These are phyloP conservation scores for Trypanosoma rangeli DNA, from an alignment of 208 protist genomes.

Conservation along the genomic window DNA sequence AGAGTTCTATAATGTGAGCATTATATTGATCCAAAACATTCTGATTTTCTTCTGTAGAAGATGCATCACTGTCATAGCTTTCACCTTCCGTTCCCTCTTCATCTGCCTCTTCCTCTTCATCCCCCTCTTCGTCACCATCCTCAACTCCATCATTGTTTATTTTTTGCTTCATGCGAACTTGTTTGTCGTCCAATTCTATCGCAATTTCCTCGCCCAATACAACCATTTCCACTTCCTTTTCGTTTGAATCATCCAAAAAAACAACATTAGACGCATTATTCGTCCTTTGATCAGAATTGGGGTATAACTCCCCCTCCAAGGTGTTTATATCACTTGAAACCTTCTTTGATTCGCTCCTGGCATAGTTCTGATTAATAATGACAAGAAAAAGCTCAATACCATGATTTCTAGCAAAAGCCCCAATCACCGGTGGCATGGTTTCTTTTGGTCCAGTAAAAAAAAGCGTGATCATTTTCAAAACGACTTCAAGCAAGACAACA, in stretches of 20 bases:
- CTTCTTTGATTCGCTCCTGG: constrained; percentile 30
- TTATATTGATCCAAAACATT: constrained; percentile 44
- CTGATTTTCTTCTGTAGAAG: neutral
- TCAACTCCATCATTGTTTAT: constrained; percentile 22
- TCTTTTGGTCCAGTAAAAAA: constrained; percentile 49
- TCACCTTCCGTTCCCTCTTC: constrained; percentile 8
- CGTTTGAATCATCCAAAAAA: constrained; percentile 16
- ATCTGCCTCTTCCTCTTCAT: constrained; percentile 26
- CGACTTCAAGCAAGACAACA: constrained; percentile 75
- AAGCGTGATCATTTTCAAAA: constrained; percentile 62
- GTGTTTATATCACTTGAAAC: constrained; percentile 9
- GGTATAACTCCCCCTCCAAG: neutral
- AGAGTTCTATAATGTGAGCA: constrained; percentile 46
- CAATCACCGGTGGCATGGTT: constrained; percentile 51
- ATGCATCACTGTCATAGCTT: constrained; percentile 5
- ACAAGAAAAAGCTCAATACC: constrained; percentile 84
- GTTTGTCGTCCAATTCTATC: neutral
- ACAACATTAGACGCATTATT: constrained; percentile 1
- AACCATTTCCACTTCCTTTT: constrained; percentile 10
- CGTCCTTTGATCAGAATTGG: constrained; percentile 1
- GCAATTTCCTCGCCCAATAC: constrained; percentile 2
- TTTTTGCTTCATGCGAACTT: neutral
- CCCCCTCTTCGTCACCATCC: constrained; percentile 6
- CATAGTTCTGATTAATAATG: constrained; percentile 84
- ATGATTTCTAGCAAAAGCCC: constrained; percentile 81